Percentiles rank a stretch among this genome's conserved stretches.
Conservation (phyloP, 108 stramenopile genomes). For the Cyclotella baltica region DNA sequence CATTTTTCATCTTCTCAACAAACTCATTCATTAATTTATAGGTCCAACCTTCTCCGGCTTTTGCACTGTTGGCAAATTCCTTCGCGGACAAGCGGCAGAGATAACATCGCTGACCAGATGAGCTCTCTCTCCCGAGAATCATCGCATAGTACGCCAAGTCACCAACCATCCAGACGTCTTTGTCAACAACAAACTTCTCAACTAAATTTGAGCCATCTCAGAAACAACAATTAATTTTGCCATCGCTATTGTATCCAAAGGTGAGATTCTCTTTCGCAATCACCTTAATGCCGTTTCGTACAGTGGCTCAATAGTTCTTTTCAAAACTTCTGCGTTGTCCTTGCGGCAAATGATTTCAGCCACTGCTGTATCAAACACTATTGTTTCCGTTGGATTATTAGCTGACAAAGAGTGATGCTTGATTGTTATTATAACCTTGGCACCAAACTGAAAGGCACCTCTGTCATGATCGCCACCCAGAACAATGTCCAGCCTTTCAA, state of each 20-base stretch:
- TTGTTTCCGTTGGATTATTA: background rate
- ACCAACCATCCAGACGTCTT: background rate
- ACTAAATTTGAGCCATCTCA: background rate
- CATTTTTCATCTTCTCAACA: background rate
- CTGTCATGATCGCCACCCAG: too few species aligned
- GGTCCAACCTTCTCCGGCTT: background rate
- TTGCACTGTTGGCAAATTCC: background rate
- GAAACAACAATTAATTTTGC: background rate
- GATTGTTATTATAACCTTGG: background rate
- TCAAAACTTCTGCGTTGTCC: background rate
- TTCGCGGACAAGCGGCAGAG: background rate
- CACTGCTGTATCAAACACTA: background rate
- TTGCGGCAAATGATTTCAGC: constrained; percentile 12
- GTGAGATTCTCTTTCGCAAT: background rate
- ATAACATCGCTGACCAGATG: background rate
- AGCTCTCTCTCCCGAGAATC: background rate
- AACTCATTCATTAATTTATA: background rate
- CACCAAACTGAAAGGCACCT: too few species aligned
- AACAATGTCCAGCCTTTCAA: background rate
- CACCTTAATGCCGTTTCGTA: background rate
- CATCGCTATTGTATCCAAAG: background rate
- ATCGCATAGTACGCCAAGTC: constrained; percentile 5
- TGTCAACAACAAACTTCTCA: background rate
- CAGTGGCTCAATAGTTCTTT: background rate
- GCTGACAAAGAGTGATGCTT: background rate